A percentile compares a stretch with the other conserved stretches of the same genome.
phyloP scores from a whole-genome alignment of 2,329 filamentous ascomycete species.

The Fusarium caatingaense region DNA sequence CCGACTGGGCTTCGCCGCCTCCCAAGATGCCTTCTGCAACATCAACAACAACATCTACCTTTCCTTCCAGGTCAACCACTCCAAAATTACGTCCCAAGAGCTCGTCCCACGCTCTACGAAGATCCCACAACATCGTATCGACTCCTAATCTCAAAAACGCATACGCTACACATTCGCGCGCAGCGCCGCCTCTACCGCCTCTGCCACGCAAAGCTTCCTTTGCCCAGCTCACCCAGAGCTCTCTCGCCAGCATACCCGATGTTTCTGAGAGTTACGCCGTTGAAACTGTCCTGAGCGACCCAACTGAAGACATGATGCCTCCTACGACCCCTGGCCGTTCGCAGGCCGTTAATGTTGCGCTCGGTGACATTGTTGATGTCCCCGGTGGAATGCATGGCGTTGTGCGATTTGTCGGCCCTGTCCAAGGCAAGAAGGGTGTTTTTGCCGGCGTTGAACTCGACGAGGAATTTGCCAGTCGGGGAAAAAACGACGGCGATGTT shows the following conservation, averaged over 20 bases:
- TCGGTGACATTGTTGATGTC: constrained; percentile 90
- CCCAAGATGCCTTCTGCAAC: constrained; percentile 46
- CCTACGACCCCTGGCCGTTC: constrained; percentile 66
- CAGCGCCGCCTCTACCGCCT: constrained; percentile 54
- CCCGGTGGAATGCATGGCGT: constrained; percentile 92
- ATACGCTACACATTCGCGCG: constrained; percentile 62
- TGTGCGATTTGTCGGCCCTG: constrained; percentile 87
- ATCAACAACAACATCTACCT: constrained; percentile 39
- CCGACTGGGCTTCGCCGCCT: constrained; percentile 37
- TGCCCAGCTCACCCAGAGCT: constrained; percentile 73
- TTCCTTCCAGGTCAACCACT: constrained; percentile 28
- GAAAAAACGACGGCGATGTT: constrained; percentile 96
- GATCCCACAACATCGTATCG: constrained; percentile 62
- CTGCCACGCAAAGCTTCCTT: constrained; percentile 78
- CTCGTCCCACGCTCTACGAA: constrained; percentile 56
- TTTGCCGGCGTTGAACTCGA: constrained; percentile 95
- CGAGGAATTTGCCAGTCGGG: constrained; percentile 80
- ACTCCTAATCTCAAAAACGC: constrained; percentile 68
- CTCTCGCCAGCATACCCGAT: constrained; percentile 74
- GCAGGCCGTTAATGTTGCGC: constrained; percentile 66
- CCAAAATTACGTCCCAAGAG: constrained; percentile 38
- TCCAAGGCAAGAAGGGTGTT: constrained; percentile 87
- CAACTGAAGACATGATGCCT: constrained; percentile 60
- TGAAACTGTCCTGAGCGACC: constrained; percentile 60
- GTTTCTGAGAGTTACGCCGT: constrained; percentile 72